Percentiles rank a stretch among this genome's conserved stretches.
phyloP scores from a whole-genome alignment of 768 basidiomycete species.

The Termitomyces sp. region DNA sequence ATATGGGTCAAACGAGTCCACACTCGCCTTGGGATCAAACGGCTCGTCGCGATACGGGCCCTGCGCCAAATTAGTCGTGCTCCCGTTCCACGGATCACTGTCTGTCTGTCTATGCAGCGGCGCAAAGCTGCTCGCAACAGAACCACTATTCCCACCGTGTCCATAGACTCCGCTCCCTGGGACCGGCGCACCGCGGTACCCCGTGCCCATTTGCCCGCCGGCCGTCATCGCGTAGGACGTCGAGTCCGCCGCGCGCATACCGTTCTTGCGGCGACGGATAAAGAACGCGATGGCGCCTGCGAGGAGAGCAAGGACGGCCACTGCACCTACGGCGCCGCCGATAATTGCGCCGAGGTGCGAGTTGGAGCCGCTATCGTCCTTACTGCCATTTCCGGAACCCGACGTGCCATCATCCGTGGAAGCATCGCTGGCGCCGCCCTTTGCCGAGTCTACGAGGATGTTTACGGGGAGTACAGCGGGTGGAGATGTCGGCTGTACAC shows the following conservation, averaged over 20 bases:
- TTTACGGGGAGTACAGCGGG: conserved; percentile 45
- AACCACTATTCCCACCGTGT: conserved; percentile 19
- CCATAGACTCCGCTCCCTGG: conserved; percentile 23
- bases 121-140: conserved; percentile 63
- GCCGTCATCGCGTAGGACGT: conserved; percentile 14
- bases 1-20: conserved; percentile 35
- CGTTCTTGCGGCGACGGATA: conserved; percentile 37
- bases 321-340: conserved; percentile 4
- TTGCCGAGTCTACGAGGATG: conserved; percentile 26
- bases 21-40: conserved; percentile 4
- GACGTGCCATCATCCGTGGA: neutral
- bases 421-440: neutral
- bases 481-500: conserved; percentile 50
- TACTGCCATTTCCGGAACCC: neutral
- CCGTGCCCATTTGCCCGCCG: conserved; percentile 23
- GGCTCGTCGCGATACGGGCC: conserved; percentile 29
- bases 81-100: conserved; percentile 55
- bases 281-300: conserved; percentile 1
- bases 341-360: conserved; percentile 1
- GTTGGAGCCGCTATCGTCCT: neutral
- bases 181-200: conserved; percentile 13
- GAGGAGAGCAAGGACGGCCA: neutral
- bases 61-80: conserved; percentile 37
- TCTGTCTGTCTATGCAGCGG: conserved; percentile 59
- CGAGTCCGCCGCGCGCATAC: neutral